Conservation (phyloP, 495 filamentous ascomycete genomes). For the Hypomontagnella monticulosa region DNA sequence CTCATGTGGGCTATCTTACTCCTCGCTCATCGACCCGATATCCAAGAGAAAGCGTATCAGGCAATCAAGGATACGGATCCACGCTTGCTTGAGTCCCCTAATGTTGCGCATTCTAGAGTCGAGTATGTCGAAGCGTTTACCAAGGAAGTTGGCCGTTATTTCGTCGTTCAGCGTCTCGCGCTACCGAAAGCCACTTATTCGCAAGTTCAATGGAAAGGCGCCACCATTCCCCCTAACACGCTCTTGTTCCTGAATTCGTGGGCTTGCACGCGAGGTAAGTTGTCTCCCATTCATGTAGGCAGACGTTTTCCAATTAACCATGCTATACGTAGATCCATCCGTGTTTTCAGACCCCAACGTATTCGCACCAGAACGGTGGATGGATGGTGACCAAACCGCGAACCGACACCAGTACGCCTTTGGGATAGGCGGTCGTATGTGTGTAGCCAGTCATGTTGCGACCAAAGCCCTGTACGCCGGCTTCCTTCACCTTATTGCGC, state of each 20-base stretch:
- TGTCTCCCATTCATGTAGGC: background rate
- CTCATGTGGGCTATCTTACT: constrained; percentile 72
- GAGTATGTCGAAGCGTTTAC: constrained; percentile 75
- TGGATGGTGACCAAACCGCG: constrained; percentile 54
- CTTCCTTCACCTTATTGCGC: constrained; percentile 71
- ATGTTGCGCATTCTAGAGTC: constrained; percentile 73
- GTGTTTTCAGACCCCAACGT: constrained; percentile 69
- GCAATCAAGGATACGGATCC: constrained; percentile 73
- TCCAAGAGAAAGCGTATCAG: constrained; percentile 70
- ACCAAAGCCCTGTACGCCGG: constrained; percentile 76
- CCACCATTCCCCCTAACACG: constrained; percentile 69
- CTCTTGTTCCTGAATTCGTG: constrained; percentile 68
- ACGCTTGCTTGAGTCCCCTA: constrained; percentile 71
- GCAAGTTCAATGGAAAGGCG: constrained; percentile 68
- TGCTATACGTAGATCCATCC: constrained; percentile 57
- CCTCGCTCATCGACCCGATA: constrained; percentile 71
- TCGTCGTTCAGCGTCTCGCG: constrained; percentile 78
- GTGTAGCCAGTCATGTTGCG: constrained; percentile 72
- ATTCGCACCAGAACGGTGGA: constrained; percentile 73
- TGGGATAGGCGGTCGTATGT: constrained; percentile 76
- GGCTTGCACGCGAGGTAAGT: constrained; percentile 20
- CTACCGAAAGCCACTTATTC: constrained; percentile 72
- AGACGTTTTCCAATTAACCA: background rate
- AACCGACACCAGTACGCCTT: constrained; percentile 76
- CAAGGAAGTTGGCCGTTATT: constrained; percentile 76